phyloP scores from a whole-genome alignment of 495 filamentous ascomycete genomes.

The Massariosphaeria phaeospora region DNA sequence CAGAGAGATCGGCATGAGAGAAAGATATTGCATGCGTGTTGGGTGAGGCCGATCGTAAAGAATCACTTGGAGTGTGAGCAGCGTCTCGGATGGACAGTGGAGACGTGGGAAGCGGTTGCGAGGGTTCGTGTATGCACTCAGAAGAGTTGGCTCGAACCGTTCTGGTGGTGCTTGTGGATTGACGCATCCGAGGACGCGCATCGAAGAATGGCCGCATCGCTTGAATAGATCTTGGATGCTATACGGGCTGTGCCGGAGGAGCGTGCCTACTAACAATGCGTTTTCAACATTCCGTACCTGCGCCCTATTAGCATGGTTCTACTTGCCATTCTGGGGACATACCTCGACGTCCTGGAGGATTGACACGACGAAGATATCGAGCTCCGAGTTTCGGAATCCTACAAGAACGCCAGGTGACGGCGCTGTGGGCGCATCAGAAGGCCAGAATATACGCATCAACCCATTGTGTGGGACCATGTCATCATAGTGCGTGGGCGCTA shows the following conservation, averaged over 20 bases:
- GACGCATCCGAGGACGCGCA: slow-evolving; percentile 79
- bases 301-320: background rate
- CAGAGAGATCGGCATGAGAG: slow-evolving; percentile 79
- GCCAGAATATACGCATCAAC: slow-evolving; percentile 97
- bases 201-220: slow-evolving; percentile 72
- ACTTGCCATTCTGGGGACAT: slow-evolving; percentile 27
- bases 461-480: slow-evolving; percentile 78
- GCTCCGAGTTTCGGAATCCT: slow-evolving; percentile 88
- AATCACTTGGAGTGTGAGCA: slow-evolving; percentile 74
- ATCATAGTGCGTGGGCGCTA: slow-evolving; percentile 68
- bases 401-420: slow-evolving; percentile 73
- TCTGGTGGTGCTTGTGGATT: slow-evolving; percentile 54
- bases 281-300: slow-evolving; percentile 74
- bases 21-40: slow-evolving; percentile 92
- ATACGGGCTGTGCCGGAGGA: slow-evolving; percentile 79
- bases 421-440: slow-evolving; percentile 71
- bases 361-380: slow-evolving; percentile 84
- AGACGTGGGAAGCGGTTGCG: slow-evolving; percentile 61
- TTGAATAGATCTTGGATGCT: slow-evolving; percentile 74
- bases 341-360: slow-evolving; percentile 91
- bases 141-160: slow-evolving; percentile 62
- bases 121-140: slow-evolving; percentile 60
- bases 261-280: slow-evolving; percentile 75
- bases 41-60: slow-evolving; percentile 84
- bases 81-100: slow-evolving; percentile 57